These are phyloP conservation scores for Fusarium brevicatenulatum DNA, from an alignment of 2,329 filamentous ascomycete species.

Conservation along the genomic window DNA sequence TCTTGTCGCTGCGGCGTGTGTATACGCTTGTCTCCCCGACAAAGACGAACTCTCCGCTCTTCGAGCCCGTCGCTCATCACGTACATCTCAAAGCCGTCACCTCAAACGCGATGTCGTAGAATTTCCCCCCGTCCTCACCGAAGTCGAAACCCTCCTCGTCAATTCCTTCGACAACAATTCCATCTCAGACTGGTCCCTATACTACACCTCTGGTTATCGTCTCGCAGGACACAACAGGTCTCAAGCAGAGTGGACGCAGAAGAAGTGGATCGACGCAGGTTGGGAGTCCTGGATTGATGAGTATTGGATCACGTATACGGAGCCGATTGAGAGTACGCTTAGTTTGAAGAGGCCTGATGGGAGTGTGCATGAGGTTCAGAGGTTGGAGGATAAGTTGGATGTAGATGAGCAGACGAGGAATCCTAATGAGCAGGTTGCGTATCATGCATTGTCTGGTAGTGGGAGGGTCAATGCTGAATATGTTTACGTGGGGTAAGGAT, in stretches of 20 bases:
- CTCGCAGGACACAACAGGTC: conserved; percentile 29
- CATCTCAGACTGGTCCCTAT: conserved; percentile 31
- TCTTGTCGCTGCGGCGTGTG: conserved; percentile 25
- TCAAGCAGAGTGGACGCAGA: conserved; percentile 34
- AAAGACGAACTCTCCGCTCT: conserved; percentile 21
- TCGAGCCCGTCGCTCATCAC: not conserved
- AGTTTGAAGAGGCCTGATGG: conserved; percentile 27
- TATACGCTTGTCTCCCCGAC: conserved; percentile 28
- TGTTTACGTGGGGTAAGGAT: conserved; percentile 24
- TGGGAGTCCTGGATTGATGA: conserved; percentile 36
- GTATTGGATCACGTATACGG: conserved; percentile 37
- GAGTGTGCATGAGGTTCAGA: conserved; percentile 13
- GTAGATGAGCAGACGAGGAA: conserved; percentile 25
- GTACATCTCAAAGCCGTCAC: conserved; percentile 1
- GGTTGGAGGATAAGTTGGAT: conserved; percentile 29
- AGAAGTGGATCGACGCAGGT: conserved; percentile 30
- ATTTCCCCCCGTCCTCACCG: conserved; percentile 5
- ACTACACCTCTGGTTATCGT: conserved; percentile 35
- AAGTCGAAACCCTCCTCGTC: conserved; percentile 10
- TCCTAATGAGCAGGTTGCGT: conserved; percentile 15
- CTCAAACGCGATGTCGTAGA: conserved; percentile 14
- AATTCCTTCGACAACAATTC: conserved; percentile 33
- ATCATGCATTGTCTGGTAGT: conserved; percentile 13
- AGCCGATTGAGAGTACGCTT: conserved; percentile 29
- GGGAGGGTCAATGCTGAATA: conserved; percentile 22